phyloP scores from a whole-genome alignment of 805 yeast genomes.

The Maudiozyma turicensis region DNA sequence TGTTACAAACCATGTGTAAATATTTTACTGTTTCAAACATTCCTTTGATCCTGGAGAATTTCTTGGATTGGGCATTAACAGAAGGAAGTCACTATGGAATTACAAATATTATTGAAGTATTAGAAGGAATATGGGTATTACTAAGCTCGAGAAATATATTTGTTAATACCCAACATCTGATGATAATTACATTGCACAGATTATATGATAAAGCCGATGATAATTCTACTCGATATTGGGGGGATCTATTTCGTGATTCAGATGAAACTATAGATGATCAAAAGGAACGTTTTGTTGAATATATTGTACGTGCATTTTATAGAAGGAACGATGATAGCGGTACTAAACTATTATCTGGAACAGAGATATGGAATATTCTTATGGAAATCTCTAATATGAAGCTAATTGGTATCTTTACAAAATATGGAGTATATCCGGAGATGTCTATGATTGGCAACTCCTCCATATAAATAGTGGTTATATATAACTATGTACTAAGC shows the following conservation, averaged over 20 bases:
- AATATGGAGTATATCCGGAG: conserved; percentile 13
- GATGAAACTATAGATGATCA: neutral
- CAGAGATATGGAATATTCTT: conserved; percentile 16
- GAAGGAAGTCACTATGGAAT: neutral
- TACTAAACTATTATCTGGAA: conserved; percentile 12
- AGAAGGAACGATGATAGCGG: conserved; percentile 3
- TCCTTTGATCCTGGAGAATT: neutral
- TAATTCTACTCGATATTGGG: neutral
- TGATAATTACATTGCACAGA: conserved; percentile 1
- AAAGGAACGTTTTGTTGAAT: neutral
- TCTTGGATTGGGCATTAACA: neutral
- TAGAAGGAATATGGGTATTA: neutral
- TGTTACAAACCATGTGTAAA: conserved; percentile 4
- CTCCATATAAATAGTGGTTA: neutral
- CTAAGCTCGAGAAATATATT: neutral
- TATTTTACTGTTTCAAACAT: conserved; percentile 6
- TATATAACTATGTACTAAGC: too few relatives aligned
- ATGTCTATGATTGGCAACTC: conserved; percentile 12
- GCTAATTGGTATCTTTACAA: conserved; percentile 13
- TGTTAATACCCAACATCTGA: conserved; percentile 6
- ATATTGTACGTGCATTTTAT: neutral
- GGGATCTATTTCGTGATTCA: neutral
- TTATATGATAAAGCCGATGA: neutral
- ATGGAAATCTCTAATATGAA: conserved; percentile 10
- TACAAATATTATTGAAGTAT: neutral